Evolutionary conservation across 2,329 filamentous ascomycete genomes (phyloP), one percentile per base, ranked within the genome.

Genomic region (Arthrobotrys musiformis): DNA sequence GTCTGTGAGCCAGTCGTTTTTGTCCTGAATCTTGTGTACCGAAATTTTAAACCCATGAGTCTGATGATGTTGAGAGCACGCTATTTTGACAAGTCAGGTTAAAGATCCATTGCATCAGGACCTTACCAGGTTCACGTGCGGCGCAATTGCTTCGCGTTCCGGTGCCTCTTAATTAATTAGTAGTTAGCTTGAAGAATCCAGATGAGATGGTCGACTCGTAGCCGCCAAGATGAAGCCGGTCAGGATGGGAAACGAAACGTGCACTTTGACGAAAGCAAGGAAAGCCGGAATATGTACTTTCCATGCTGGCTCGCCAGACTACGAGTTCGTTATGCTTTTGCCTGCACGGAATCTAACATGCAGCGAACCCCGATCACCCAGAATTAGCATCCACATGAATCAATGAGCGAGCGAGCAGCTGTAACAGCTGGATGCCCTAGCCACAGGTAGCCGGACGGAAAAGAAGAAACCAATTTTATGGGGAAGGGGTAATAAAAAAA

Each of bases 71-170:
- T 48, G 44, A 70, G 46, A 54, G 46, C 22, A 75, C 46, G 54
- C 35, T 68, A 68, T 68, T 13, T 52, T 68, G 48, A 62, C 62
- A 75, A 69, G 56, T 69, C 70, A 75, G 70, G 63, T 75, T 62
- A 68, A 56, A 68, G 63, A 75, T 68, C 62, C 63, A 69, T 68
- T 62, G 62, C 63, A 75, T 75, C 54, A 68, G 63, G 70, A 75
- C 52, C 62, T 75, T 68, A 69, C 70, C 63, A 58, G 70, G 70
- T 75, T 75, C 70, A 75, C 63, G 70, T 75, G 70, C 70, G 70
- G 70, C 70, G 70, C 70, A 69, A 75, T 68, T 68, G 62, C 63
- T 62, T 64, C 33, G 62, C 54, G 62, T 75, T 75, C 70, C 70
- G 70, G 37, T 63, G 70, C 19, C 46, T 44, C 28, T 19, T n/a